phyloP scores from a whole-genome alignment of 495 filamentous ascomycete genomes.

The Terfezia claveryi region DNA sequence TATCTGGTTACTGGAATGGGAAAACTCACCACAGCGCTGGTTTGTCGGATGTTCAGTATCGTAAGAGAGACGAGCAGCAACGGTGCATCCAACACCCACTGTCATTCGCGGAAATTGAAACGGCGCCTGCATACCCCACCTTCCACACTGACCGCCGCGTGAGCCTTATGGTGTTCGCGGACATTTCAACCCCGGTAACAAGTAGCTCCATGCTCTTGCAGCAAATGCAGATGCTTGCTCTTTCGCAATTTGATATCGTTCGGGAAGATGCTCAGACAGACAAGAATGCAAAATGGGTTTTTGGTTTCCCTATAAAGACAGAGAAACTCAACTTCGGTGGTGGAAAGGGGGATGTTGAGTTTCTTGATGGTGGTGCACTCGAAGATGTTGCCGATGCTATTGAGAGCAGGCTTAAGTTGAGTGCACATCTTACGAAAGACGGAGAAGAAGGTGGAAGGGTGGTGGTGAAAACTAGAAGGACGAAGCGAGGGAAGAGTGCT shows the following conservation, averaged over 20 bases:
- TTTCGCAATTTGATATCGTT: not conserved
- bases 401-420: slow-evolving; percentile 20
- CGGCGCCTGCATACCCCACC: slow-evolving; percentile 70
- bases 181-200: slow-evolving; percentile 2
- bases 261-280: not conserved
- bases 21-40: not conserved
- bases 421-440: not conserved
- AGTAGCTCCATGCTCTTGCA: slow-evolving; percentile 1
- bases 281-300: not conserved
- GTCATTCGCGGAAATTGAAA: slow-evolving; percentile 79
- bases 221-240: not conserved
- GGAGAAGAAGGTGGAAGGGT: not conserved
- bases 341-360: slow-evolving; percentile 13
- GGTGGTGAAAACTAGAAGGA: slow-evolving; percentile 1
- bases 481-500: slow-evolving; percentile 7
- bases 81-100: slow-evolving; percentile 22
- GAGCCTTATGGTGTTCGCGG: slow-evolving; percentile 37
- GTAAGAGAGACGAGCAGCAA: slow-evolving; percentile 10
- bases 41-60: slow-evolving; percentile 6
- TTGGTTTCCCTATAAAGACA: slow-evolving; percentile 7
- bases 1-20: not conserved
- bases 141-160: slow-evolving; percentile 77
- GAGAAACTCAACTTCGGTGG: slow-evolving; percentile 13
- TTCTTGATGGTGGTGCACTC: slow-evolving; percentile 6
- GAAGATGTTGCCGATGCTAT: slow-evolving; percentile 14